Conservation (phyloP, 73 alveolate genomes). For the Breviolum minutum region DNA sequence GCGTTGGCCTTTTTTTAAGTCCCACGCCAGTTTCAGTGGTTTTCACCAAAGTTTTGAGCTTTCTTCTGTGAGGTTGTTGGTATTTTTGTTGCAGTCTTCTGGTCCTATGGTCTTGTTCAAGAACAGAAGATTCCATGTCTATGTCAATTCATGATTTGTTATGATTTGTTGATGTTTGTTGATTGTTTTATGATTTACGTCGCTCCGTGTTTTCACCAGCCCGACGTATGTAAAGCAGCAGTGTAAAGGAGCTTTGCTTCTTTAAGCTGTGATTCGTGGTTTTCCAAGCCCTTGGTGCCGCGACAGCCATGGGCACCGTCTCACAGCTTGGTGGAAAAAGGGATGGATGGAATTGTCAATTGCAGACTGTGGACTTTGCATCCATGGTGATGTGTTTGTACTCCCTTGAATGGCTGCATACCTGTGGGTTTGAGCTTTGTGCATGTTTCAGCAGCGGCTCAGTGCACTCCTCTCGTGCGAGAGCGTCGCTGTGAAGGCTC, state of each 20-base stretch:
- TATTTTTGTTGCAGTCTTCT: no score
- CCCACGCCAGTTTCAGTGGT: not conserved
- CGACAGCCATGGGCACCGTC: not conserved
- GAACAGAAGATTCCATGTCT: no score
- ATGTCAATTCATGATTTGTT: no score
- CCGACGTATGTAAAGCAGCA: no score
- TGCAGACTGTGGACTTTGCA: not conserved
- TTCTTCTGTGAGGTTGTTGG: no score
- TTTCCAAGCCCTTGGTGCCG: constrained; percentile 43
- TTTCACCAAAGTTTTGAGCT: no score
- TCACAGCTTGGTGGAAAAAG: constrained; percentile 1
- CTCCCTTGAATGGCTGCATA: not conserved
- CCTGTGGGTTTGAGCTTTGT: not conserved
- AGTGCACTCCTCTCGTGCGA: not conserved
- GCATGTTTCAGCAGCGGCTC: not conserved
- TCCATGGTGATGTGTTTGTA: not conserved
- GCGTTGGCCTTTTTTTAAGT: not conserved
- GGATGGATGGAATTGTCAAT: not conserved
- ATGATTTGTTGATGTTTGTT: no score
- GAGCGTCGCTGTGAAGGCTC: not conserved
- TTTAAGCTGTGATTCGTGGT: constrained; percentile 28
- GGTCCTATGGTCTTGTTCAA: no score
- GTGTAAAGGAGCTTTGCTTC: constrained; percentile 37
- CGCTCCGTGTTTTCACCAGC: no score
- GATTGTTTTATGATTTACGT: no score